Evolutionary conservation across 768 basidiomycete species (phyloP).

Genomic region (Rhodotorula taiwanensis): DNA sequence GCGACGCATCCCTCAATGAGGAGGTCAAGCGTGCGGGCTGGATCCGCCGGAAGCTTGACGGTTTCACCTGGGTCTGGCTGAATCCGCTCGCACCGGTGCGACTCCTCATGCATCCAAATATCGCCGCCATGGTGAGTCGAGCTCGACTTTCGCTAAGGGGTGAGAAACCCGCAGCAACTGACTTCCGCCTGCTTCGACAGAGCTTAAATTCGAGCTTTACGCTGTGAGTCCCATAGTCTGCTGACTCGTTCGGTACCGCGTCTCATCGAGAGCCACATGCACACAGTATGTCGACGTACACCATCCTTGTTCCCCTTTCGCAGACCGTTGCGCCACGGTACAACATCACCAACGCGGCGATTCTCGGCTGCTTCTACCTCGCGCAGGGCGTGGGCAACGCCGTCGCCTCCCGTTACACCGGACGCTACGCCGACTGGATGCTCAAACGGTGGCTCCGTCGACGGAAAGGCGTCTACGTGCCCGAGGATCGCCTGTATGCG

Average conservation of each 20-base stretch:
- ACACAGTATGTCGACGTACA: constrained; percentile 8
- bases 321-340: constrained; percentile 39
- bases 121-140: constrained; percentile 16
- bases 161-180: not conserved
- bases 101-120: constrained; percentile 16
- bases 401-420: constrained; percentile 42
- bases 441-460: constrained; percentile 42
- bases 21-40: not conserved
- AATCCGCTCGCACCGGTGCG: constrained; percentile 17
- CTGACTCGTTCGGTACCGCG: not conserved
- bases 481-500: constrained; percentile 45
- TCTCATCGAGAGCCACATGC: not conserved
- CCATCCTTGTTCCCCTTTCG: constrained; percentile 32
- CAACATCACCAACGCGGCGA: constrained; percentile 43
- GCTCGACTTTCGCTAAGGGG: no score
- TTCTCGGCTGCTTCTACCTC: constrained; percentile 46
- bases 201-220: constrained; percentile 7
- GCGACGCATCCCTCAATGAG: no score
- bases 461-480: constrained; percentile 42
- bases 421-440: constrained; percentile 41
- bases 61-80: constrained; percentile 2
- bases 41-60: not conserved
- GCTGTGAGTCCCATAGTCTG: not conserved
- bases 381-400: constrained; percentile 43
- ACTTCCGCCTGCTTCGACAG: not conserved